Percentiles rank a stretch among this genome's conserved stretches.
phyloP scores from a whole-genome alignment of 176 grass and related monocot genomes.

The Hordeum marinum region DNA sequence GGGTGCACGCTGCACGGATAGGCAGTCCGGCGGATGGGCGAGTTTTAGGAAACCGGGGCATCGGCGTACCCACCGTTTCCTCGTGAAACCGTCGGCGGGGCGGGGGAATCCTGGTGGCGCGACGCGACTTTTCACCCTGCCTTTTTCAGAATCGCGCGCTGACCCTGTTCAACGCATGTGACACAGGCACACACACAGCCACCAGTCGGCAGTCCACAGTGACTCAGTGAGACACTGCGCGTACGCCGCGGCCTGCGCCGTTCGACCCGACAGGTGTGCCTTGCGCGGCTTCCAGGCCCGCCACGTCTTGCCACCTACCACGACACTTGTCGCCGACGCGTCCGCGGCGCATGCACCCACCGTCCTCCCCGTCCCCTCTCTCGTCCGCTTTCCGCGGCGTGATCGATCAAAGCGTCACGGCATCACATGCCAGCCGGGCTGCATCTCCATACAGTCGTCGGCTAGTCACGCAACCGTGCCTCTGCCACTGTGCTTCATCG shows the following conservation, averaged over 20 bases:
- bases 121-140: not conserved
- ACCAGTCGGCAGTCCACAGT: not conserved
- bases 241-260: not conserved
- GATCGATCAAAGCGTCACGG: not conserved
- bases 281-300: not conserved
- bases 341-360: not conserved
- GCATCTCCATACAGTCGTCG: not conserved
- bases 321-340: not conserved
- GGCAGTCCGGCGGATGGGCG: not conserved
- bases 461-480: not conserved
- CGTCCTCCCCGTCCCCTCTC: not conserved
- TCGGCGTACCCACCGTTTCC: not conserved
- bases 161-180: conserved; percentile 16
- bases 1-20: no score
- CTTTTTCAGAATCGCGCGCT: not conserved
- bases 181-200: not conserved
- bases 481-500: not conserved
- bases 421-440: not conserved
- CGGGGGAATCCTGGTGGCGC: not conserved
- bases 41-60: not conserved
- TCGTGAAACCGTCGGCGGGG: not conserved
- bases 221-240: no score
- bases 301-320: not conserved
- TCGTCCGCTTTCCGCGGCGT: not conserved
- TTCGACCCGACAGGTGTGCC: not conserved